Base-by-base conservation (phyloP, 768 basidiomycete genomes). In the Paxillus rubicundulus region DNA sequence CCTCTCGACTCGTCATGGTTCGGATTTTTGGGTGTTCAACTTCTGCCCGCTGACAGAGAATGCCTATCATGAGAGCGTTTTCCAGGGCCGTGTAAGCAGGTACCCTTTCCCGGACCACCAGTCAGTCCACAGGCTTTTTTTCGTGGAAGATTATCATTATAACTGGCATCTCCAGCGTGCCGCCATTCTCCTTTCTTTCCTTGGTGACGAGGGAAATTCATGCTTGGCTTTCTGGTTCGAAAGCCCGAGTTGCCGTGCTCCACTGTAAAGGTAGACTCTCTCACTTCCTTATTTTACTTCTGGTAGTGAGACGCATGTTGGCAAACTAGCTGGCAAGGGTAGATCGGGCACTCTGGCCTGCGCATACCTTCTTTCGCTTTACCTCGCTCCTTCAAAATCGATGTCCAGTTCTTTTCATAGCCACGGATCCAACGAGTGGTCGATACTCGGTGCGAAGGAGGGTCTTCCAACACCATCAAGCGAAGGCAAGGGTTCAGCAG, bases 91-190 rank as follows among this genome's bases (percentile, higher is more conserved):
- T 38, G 87, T 92, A 16, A 90, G 87, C 60, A 74, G 92, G 47
- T 93, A 87, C 62, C 92, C 92, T 0, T 93, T 91, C 64, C 92
- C 92, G 18, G 92, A 95, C 64, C 92, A 95, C 64, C 89, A 93
- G 84, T 89, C 57, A 68, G 87, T 77, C 54, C 85, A 88, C 60
- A 84, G 84, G 77, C 83, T 50, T 66, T 24, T 84, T 74, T 42
- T 13, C 46, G 21, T 48, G 14, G 18, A 32, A 36, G 21, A n/a
- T 40, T 30, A 27, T 20, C 6, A 45, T 49, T 18, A 45, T 21
- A 8, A 53, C 56, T 9, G 56, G 12, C 18, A 17, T 17, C 18
- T 9, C 9, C 56, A 88, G 86, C 66, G 84, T 87, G 4, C 91
- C 92, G 1, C 92, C 92, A 1, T 71, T 94, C 17, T 77, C 84